phyloP scores from a whole-genome alignment of 2,329 filamentous ascomycete genomes.

The Thermothelomyces thermophilus region DNA sequence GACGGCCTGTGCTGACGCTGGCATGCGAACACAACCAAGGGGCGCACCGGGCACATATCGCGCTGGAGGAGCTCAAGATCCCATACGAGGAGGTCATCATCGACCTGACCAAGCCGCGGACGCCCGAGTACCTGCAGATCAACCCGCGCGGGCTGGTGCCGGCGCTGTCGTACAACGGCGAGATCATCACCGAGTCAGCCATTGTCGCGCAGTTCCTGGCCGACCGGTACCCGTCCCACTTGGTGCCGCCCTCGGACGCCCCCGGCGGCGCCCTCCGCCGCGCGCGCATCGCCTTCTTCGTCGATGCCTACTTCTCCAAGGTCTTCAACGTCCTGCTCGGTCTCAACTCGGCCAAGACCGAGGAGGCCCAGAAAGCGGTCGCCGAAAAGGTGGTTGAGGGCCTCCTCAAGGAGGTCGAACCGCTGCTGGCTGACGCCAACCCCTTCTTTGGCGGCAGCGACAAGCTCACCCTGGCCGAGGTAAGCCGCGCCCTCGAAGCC shows the following conservation, averaged over 20 bases:
- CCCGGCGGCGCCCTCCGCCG: constrained; percentile 53
- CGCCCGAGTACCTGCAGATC: constrained; percentile 66
- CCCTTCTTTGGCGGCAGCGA: constrained; percentile 61
- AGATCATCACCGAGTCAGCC: constrained; percentile 66
- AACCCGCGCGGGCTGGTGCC: constrained; percentile 78
- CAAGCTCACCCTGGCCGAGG: constrained; percentile 67
- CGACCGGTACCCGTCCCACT: constrained; percentile 61
- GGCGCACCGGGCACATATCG: constrained; percentile 71
- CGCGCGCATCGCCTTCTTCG: constrained; percentile 65
- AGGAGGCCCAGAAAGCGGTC: constrained; percentile 44
- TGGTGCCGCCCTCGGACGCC: constrained; percentile 51
- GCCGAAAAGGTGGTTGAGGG: constrained; percentile 46
- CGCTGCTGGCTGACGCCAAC: constrained; percentile 47
- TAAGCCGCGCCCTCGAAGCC: too few relatives aligned
- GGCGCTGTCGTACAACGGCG: constrained; percentile 55
- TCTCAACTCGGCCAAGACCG: constrained; percentile 38
- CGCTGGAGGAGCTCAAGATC: constrained; percentile 58
- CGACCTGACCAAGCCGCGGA: constrained; percentile 61
- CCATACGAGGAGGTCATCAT: constrained; percentile 66
- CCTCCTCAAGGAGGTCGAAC: constrained; percentile 66
- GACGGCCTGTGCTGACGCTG: too few relatives aligned
- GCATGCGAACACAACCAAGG: constrained; percentile 31
- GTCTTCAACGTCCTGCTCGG: constrained; percentile 42
- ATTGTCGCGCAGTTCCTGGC: constrained; percentile 66
- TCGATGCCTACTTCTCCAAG: constrained; percentile 27